Evolutionary conservation across 73 alveolate species (phyloP), one percentile per base, ranked within the genome.

Genomic region (Tetrahymena borealis): DNA sequence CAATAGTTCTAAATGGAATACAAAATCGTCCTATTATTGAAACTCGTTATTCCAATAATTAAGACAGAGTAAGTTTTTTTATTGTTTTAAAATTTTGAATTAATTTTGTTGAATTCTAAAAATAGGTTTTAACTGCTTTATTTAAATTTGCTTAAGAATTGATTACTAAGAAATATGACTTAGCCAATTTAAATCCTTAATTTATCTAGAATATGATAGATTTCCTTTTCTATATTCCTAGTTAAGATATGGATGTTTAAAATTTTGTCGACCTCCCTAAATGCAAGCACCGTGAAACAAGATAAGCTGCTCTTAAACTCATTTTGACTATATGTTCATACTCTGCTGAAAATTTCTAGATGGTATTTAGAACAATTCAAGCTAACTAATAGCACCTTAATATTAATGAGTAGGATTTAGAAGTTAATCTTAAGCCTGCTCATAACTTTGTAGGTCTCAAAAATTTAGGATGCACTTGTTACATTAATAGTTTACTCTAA

Each of bases 401-500:
- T 28, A 9, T 78, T 16, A 31, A 39, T 32, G 95, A 93, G 20
- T 28, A 39, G 31, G 95, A 93, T 1, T 38, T 39, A 37, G 95
- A 90, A 16, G 40, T 39, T 7, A 91, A 90, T 35, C 94, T 93
- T 18, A 95, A 94, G 60, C 93, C 96, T 32, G 77, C 93, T 33
- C 93, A 96, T 40, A 97, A 96, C 15, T 94, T 90, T 42, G 97
- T 95, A 24, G 97, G 97, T 13, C 60, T 95, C 31, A 91, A 77
- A 78, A 95, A 95, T 91, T 78, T 96, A 94, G 98, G 99, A 32
- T 94, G 98, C 79, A 98, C 99, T 41, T 98, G 99, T 90, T 98
- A 98, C 91, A 98, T 98, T 98, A 98, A 98, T 93, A 97, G 99
- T 20, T 94, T 98, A 0, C 32, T 98, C 91, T 97, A 98, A 94